A percentile compares a stretch with the other conserved stretches of the same genome.
Conservation (phyloP, 164 flowering plant genomes). For the Vitis cinerea region DNA sequence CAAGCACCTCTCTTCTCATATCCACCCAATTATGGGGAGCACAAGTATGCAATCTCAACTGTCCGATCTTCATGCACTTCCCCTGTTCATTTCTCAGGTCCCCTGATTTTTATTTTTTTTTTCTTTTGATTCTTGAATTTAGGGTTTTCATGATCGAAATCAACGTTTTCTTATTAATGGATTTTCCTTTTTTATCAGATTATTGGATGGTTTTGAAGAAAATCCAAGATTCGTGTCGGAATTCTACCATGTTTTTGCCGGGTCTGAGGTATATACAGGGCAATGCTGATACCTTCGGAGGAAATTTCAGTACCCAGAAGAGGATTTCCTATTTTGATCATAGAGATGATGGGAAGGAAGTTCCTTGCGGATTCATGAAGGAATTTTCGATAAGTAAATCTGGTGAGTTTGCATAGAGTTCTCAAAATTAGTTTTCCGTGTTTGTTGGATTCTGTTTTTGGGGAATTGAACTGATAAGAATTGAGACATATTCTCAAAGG, state of each 20-base stretch:
- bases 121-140: not conserved
- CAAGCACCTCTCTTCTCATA: slow-evolving; percentile 71
- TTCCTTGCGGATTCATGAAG: slow-evolving; percentile 89
- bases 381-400: slow-evolving; percentile 53
- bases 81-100: slow-evolving; percentile 82
- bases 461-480: not conserved
- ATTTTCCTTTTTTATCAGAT: slow-evolving; percentile 41
- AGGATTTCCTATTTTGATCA: slow-evolving; percentile 62
- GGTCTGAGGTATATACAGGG: slow-evolving; percentile 44
- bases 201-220: slow-evolving; percentile 58
- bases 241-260: slow-evolving; percentile 27
- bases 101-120: not conserved
- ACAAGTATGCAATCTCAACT: slow-evolving; percentile 78
- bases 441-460: not conserved
- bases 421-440: not conserved
- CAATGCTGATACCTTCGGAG: slow-evolving; percentile 51
- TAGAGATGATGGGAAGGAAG: slow-evolving; percentile 24
- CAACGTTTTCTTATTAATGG: slow-evolving; percentile 6
- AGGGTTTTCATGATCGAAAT: not conserved
- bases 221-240: slow-evolving; percentile 39
- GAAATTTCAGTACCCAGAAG: slow-evolving; percentile 55
- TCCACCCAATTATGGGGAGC: slow-evolving; percentile 79
- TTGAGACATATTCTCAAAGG: not conserved
- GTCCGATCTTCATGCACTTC: slow-evolving; percentile 67
- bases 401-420: slow-evolving; percentile 38